Evolutionary conservation across 805 yeast species (phyloP).

Genomic region (Barnettozyma siamensis): DNA sequence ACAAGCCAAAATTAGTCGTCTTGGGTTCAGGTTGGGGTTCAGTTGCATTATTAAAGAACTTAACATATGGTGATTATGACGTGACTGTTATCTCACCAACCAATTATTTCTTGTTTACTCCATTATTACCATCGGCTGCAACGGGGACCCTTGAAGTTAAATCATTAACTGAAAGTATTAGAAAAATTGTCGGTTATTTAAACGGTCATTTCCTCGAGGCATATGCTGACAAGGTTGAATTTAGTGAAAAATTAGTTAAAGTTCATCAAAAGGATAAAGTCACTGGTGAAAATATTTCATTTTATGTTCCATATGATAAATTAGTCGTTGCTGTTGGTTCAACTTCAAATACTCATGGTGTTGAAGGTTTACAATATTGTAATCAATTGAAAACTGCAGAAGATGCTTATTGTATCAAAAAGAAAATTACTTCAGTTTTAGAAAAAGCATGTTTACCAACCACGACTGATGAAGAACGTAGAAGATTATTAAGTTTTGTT

Average conservation of each 20-base stretch:
- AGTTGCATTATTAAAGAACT: slow-evolving; percentile 47
- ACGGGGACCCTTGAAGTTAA: slow-evolving; percentile 65
- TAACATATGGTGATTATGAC: slow-evolving; percentile 51
- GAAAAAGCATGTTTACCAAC: slow-evolving; percentile 64
- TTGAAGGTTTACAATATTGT: slow-evolving; percentile 59
- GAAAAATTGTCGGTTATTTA: slow-evolving; percentile 46
- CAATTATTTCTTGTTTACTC: slow-evolving; percentile 64
- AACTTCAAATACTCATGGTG: slow-evolving; percentile 64
- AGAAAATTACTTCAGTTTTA: slow-evolving; percentile 46
- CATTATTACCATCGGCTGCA: slow-evolving; percentile 64
- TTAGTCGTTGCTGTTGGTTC: slow-evolving; percentile 67
- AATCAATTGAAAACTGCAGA: slow-evolving; percentile 59
- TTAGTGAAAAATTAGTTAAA: slow-evolving; percentile 51
- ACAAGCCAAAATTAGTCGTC: slow-evolving; percentile 52
- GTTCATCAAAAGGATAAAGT: slow-evolving; percentile 40
- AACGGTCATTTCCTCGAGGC: slow-evolving; percentile 62
- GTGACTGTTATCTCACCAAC: slow-evolving; percentile 65
- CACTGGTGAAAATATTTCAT: slow-evolving; percentile 36
- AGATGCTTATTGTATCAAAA: slow-evolving; percentile 53
- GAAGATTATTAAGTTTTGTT: slow-evolving; percentile 53
- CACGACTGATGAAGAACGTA: slow-evolving; percentile 57
- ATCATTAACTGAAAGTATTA: slow-evolving; percentile 57
- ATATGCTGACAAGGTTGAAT: slow-evolving; percentile 51
- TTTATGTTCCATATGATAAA: slow-evolving; percentile 69
- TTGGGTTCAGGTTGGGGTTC: slow-evolving; percentile 74